Evolutionary conservation across 164 flowering plant genomes (phyloP), one percentile per base, ranked within the genome.

Genomic region (Berberis vulgaris): DNA sequence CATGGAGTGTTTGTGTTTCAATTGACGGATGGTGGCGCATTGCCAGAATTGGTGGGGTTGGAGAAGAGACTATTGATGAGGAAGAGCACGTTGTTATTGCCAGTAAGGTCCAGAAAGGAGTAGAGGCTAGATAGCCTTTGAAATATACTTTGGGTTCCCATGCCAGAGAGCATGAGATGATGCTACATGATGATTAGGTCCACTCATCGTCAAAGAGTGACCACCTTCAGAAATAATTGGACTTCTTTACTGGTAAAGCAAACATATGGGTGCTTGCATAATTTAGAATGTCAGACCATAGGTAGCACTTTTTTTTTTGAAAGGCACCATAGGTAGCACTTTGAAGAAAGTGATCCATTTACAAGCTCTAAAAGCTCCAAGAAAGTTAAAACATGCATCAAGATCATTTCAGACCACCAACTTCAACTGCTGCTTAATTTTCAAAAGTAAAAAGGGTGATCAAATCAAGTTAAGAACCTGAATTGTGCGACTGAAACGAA

Each of bases 1-100:
- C 74, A 79, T 57, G 93, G 86, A 9, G 83, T 83, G 45, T 87
- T 87, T 68, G 80, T 80, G 44, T 87, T 87, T 53, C 87, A 81
- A 64, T 80, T 80, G 9, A 89, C 88, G 12, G 89, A 83, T 10
- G 84, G 84, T 5, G 84, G 83, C 6, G 79, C 82, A 1, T 85
- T 83, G 86, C 86, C 89, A 5, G 93, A 87, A 45, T 77, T 87
- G 83, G 77, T 77, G 1, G 89, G 85, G 0, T 72, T 80, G 2
- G 93, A 85, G 84, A 85, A 82, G 80, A 80, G 73, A 68, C 26
- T 26, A 26, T 60, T 87, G 72, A 78, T 87, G 84, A 83, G 76
- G 79, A 85, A 82, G 71, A 85, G 80, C 67, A 58, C 71, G 58
- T 71, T 84, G 2, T 53, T 72, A 7, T 56, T 76, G 42, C 57